These are phyloP conservation scores for Penicillium sp. DNA, from an alignment of 2,329 filamentous ascomycete genomes.

Conservation along the genomic window DNA sequence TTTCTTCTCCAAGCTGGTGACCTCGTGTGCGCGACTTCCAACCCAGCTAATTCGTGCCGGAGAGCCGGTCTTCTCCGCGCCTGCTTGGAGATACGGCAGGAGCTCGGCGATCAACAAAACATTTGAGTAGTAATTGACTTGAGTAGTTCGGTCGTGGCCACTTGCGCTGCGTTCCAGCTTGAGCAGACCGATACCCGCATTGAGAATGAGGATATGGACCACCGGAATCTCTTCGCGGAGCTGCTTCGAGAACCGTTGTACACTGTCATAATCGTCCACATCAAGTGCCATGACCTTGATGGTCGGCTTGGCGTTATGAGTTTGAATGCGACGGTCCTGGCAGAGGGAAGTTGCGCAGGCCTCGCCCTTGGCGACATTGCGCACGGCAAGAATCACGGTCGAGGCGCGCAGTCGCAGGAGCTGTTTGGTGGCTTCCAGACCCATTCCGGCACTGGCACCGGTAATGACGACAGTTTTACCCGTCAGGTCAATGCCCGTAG, in stretches of 20 bases:
- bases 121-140: conserved; percentile 31
- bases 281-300: not conserved
- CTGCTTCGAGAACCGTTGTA: conserved; percentile 14
- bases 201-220: conserved; percentile 27
- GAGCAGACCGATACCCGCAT: conserved; percentile 19
- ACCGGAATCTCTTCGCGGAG: conserved; percentile 14
- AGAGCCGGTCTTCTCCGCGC: not conserved
- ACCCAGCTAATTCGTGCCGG: not conserved
- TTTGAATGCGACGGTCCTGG: not conserved
- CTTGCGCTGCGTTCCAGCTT: conserved; percentile 15
- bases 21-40: not conserved
- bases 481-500: not conserved
- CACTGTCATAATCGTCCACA: not conserved
- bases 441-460: not conserved
- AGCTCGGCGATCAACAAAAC: not conserved
- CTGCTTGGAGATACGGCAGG: not conserved
- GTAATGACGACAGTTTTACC: not conserved
- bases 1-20: not conserved
- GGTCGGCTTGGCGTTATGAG: not conserved
- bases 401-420: not conserved
- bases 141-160: conserved; percentile 40
- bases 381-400: not conserved
- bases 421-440: not conserved
- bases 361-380: not conserved
- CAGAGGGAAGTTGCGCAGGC: not conserved